Evolutionary conservation across 345 rosid genomes (phyloP).

Genomic region (Citrus inodora): DNA sequence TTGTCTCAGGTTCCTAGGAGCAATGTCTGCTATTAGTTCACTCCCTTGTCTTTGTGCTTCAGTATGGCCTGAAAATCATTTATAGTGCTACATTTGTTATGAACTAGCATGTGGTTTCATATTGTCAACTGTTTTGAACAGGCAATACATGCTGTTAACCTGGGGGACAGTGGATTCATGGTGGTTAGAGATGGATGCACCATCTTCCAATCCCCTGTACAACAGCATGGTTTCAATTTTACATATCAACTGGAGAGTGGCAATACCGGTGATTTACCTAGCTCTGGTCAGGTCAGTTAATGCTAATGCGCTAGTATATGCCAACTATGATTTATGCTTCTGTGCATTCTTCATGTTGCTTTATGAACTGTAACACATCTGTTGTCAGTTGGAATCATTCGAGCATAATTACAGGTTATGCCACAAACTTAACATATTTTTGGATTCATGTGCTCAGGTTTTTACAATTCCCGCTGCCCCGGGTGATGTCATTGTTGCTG

Average conservation of each 20-base stretch:
- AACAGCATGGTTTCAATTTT: conserved; percentile 94
- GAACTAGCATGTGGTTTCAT: neutral
- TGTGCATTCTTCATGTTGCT: neutral
- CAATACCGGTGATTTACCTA: conserved; percentile 64
- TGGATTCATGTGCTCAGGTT: conserved; percentile 39
- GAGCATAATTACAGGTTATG: too few relatives aligned
- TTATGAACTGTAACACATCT: neutral
- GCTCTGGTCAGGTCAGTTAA: conserved; percentile 78
- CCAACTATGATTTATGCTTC: neutral
- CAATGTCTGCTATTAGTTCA: neutral
- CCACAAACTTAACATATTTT: neutral
- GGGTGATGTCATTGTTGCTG: conserved; percentile 87
- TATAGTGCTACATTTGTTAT: neutral
- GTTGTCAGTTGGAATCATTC: neutral
- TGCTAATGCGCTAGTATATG: neutral
- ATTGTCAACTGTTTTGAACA: conserved; percentile 8
- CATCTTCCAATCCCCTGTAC: conserved; percentile 83
- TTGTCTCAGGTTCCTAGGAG: neutral
- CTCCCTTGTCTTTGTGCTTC: conserved; percentile 1
- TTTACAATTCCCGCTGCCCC: conserved; percentile 65
- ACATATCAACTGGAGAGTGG: conserved; percentile 91
- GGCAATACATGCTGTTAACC: conserved; percentile 80
- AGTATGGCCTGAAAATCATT: neutral
- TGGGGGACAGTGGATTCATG: conserved; percentile 96
- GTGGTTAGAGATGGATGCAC: conserved; percentile 84